A percentile compares a stretch with the other conserved stretches of the same genome.
These are phyloP conservation scores for Chloris gayana DNA, from an alignment of 176 grass and related monocot genomes.

Conservation along the genomic window DNA sequence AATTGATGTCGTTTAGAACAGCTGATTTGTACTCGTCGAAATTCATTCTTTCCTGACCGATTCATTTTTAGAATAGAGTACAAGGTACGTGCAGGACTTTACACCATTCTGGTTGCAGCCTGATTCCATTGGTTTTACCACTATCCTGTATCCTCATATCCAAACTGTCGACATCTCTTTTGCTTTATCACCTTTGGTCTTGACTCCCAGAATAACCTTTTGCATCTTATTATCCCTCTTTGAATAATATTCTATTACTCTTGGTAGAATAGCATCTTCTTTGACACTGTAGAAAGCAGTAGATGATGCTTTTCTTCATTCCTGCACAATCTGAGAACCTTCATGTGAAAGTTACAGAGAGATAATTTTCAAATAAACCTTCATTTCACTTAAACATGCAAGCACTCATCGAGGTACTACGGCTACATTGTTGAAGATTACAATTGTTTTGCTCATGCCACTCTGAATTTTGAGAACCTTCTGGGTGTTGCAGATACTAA, in stretches of 20 bases:
- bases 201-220: constrained; percentile 18
- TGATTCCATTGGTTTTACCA: neutral
- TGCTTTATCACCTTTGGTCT: constrained; percentile 19
- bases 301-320: constrained; percentile 24
- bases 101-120: neutral
- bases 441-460: neutral
- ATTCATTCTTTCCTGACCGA: no score
- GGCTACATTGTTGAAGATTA: neutral
- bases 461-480: constrained; percentile 13
- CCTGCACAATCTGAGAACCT: neutral
- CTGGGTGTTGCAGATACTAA: neutral
- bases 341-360: neutral
- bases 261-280: neutral
- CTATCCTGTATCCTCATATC: neutral
- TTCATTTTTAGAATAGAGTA: neutral
- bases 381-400: neutral
- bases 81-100: neutral
- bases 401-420: neutral
- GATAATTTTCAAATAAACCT: neutral
- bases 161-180: neutral
- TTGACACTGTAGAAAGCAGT: constrained; percentile 7
- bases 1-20: no score
- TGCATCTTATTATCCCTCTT: constrained; percentile 12
- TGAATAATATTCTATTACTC: neutral
- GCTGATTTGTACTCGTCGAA: no score